phyloP scores from a whole-genome alignment of 1,284 basidiomycete species.

The Coriolopsis trogii region DNA sequence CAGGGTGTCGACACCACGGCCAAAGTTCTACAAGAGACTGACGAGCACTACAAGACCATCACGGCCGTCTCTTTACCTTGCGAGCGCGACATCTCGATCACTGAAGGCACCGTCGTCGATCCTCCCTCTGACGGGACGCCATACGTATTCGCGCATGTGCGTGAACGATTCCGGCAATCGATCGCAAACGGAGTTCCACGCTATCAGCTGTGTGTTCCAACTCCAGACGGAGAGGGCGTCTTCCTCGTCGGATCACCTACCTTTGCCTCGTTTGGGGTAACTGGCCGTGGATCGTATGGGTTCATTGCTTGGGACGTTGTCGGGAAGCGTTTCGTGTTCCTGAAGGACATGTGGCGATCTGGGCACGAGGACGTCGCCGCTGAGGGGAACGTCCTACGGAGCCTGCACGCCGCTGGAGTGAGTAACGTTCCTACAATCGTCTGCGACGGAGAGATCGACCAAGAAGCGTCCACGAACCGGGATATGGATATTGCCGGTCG shows the following conservation, averaged over 20 bases:
- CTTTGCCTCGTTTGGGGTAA: neutral
- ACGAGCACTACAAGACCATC: neutral
- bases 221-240: no score
- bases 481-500: neutral
- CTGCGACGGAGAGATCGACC: neutral
- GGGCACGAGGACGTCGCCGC: neutral
- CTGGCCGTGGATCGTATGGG: neutral
- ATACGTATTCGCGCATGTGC: constrained; percentile 5
- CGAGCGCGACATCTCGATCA: neutral
- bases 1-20: neutral
- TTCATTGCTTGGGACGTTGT: neutral
- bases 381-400: neutral
- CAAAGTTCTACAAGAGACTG: neutral
- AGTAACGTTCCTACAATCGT: neutral
- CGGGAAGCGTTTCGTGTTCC: neutral
- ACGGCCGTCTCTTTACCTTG: neutral
- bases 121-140: no score
- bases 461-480: neutral
- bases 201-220: constrained; percentile 3
- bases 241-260: neutral
- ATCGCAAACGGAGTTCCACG: neutral
- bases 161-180: constrained; percentile 2
- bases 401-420: neutral
- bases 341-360: constrained; percentile 4
- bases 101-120: neutral